Evolutionary conservation across 2,329 filamentous ascomycete genomes (phyloP).

Genomic region (Colletotrichum neosansevieriae): DNA sequence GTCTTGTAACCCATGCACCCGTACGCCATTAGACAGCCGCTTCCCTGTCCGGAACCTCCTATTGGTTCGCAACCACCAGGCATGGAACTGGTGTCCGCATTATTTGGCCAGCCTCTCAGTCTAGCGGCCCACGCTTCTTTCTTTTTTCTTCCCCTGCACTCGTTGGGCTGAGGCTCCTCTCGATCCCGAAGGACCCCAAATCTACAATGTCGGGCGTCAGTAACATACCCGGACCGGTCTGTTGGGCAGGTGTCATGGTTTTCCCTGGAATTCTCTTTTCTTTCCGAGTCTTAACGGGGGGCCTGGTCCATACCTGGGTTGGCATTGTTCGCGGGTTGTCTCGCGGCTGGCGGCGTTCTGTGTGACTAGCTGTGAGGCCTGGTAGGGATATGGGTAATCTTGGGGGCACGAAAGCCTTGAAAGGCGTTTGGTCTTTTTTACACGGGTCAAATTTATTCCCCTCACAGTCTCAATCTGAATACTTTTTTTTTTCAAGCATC

Average conservation of each 20-base stretch:
- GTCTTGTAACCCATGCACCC: constrained; percentile 29
- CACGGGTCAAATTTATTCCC: constrained; percentile 8
- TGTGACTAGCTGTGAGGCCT: constrained; percentile 7
- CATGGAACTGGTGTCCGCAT: constrained; percentile 21
- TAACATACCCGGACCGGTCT: not conserved
- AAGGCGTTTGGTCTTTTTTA: constrained; percentile 23
- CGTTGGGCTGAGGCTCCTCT: constrained; percentile 22
- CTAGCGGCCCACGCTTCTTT: constrained; percentile 31
- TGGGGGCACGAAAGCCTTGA: constrained; percentile 3
- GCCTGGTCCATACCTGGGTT: not conserved
- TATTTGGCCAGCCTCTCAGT: constrained; percentile 23
- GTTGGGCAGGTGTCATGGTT: not conserved
- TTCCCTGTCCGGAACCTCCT: constrained; percentile 13
- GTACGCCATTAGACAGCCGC: constrained; percentile 6
- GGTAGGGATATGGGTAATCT: constrained; percentile 5
- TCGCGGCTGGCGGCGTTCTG: constrained; percentile 26
- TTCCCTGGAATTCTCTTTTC: not conserved
- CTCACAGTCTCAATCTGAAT: constrained; percentile 16
- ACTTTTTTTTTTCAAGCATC: constrained; percentile 3
- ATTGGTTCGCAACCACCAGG: constrained; percentile 24
- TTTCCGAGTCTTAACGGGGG: constrained; percentile 14
- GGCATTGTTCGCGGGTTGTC: constrained; percentile 20
- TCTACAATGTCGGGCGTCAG: constrained; percentile 31
- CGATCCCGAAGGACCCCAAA: constrained; percentile 20
- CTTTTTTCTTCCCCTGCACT: constrained; percentile 25